These are phyloP conservation scores for Beauveria caledonica DNA, from an alignment of 2,329 filamentous ascomycete species.

Conservation along the genomic window DNA sequence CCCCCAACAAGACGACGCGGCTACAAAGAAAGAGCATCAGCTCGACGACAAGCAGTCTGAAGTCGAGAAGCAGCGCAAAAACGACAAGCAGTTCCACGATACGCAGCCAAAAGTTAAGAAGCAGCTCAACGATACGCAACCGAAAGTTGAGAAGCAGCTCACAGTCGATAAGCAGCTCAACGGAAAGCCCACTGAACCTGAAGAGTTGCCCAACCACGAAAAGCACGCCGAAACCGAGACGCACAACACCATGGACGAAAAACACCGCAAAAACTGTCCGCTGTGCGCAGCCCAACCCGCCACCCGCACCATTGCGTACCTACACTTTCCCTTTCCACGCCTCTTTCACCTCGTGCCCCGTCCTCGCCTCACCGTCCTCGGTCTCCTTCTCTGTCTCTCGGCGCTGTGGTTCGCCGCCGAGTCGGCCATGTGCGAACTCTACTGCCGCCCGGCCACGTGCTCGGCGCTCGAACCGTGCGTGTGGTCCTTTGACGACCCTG, in stretches of 20 bases:
- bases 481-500: slow-evolving; percentile 51
- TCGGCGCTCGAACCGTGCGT: slow-evolving; percentile 37
- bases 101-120: neutral
- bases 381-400: slow-evolving; percentile 35
- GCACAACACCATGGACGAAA: neutral
- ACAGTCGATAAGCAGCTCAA: neutral
- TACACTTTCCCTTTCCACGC: slow-evolving; percentile 37
- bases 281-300: slow-evolving; percentile 3
- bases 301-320: slow-evolving; percentile 22
- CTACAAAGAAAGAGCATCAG: neutral
- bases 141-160: neutral
- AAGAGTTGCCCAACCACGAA: neutral
- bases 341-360: slow-evolving; percentile 36
- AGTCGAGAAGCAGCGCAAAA: neutral
- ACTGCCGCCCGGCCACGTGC: slow-evolving; percentile 47
- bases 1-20: neutral
- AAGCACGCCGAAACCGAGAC: neutral
- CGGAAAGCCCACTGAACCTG: too few species aligned
- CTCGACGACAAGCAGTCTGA: neutral
- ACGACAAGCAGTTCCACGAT: neutral
- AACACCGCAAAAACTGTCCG: neutral
- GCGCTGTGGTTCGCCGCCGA: slow-evolving; percentile 49
- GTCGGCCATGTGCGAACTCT: slow-evolving; percentile 42
- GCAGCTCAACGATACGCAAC: neutral
- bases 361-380: slow-evolving; percentile 41